Evolutionary conservation across 1,284 basidiomycete genomes (phyloP), one percentile per base, ranked within the genome.

Genomic region (Meripilus lineatus): DNA sequence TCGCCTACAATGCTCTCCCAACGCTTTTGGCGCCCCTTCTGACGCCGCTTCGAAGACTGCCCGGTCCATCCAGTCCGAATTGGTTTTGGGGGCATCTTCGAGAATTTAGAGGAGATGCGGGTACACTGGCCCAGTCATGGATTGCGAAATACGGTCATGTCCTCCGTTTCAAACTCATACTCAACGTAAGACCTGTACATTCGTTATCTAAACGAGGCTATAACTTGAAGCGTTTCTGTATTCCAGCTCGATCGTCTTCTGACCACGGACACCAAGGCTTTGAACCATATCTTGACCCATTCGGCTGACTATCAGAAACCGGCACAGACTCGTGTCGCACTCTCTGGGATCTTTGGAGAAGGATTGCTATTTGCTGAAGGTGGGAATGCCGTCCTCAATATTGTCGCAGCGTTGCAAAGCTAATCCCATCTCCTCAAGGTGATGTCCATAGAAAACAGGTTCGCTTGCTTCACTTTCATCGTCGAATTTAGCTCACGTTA

Each of bases 251-350:
- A 18, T 11, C 53, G 53, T 3, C 38, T 69, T 17, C 49, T 59
- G 23, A 67, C 65, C 0, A 49, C 58, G 32, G 68, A 71, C 40
- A 48, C 55, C 1, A 58, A 64, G 6, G 70, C 67, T 1, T 13
- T 70, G 32, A 61, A 61, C 25, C 62, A 71, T 38, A 56, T 71
- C 43, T 50, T 70, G n/a, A 64, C 58, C 1, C 62, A 65, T 42
- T 61, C 58, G 8, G 42, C 42, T 1, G 54, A 58, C 13, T 70
- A 62, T 28, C 57, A 63, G 46, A 70, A 68, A 45, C 56, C 65
- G 1, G 48, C 50, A 3, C 39, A 50, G 11, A 38, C 42, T 2
- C 58, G 61, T 14, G 42, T 41, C 14, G 40, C 22, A 15, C 48
- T 68, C 3, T 32, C 45, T 3, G 42, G 47, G 24, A 21, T 63